Base-by-base conservation (phyloP, 208 protist species). In the Wallacemonas rigidus region DNA sequence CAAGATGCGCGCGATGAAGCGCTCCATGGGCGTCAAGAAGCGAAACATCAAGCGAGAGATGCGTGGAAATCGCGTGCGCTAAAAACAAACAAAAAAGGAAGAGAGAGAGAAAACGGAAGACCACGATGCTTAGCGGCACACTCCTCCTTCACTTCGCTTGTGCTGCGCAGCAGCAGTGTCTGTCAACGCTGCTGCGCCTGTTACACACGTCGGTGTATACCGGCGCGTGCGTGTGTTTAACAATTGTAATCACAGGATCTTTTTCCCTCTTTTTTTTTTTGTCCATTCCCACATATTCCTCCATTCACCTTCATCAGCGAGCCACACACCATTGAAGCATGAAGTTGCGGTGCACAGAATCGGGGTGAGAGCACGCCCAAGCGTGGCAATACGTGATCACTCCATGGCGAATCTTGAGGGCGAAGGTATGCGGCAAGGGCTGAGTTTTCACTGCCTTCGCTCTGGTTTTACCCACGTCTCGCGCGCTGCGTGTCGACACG, bases 41-140 rank as follows among this genome's bases (percentile, higher is more conserved):
- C 81, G 87, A 26, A 87, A 89, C 67, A 51, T 81, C 14, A 67
- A 75, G 58, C 75, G 65, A 1, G 89, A 94, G 71, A 90, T 90
- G 86, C 69, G 71, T 58, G 79, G 79, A 15, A 91, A 94, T 61
- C 81, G 86, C 38, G 67, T 76, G 38, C 85, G 88, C 36, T 88
- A 67, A 82, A 5, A n/a, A 12, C 12, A 38, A 15, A 4, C 48
- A n/a, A 12, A 26, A 38, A 15, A 4, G 60, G 14, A 17, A 7
- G 53, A 57, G 14, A 36, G 36, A 41, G 14, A 62, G 26, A 41
- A 41, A 62, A 62, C 3, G 14, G 43, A 5, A 43, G 35, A 38
- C 15, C 26, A 11, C 26, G 26, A 26, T 26, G 26, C 26, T 26
- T 26, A 26, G 26, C 26, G 26, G 26, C 26, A 26, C 26, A 26